These are phyloP conservation scores for Heterococcus sp. DNA, from an alignment of 108 stramenopile genomes.

Conservation along the genomic window DNA sequence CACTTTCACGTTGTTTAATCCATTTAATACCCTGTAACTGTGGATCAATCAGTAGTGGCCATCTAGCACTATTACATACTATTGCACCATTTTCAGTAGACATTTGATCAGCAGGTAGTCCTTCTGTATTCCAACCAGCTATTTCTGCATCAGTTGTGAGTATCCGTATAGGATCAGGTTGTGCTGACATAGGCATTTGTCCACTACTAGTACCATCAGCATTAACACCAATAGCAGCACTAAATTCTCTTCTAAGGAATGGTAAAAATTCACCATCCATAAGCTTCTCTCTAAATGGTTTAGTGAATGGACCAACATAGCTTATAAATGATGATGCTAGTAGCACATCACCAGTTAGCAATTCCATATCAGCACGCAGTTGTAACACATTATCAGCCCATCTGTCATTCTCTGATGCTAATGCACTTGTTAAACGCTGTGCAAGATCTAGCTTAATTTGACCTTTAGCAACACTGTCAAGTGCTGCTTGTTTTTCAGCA, in stretches of 20 bases:
- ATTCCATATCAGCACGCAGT: conserved; percentile 57
- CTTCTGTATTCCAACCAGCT: conserved; percentile 64
- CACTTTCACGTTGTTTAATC: conserved; percentile 61
- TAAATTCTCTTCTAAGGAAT: conserved; percentile 60
- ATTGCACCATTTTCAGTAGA: conserved; percentile 67
- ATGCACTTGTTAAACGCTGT: conserved; percentile 69
- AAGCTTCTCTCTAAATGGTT: conserved; percentile 63
- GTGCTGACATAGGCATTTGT: conserved; percentile 5
- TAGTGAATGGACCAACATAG: conserved; percentile 74
- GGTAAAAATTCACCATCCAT: conserved; percentile 64
- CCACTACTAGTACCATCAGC: conserved; percentile 24
- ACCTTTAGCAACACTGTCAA: conserved; percentile 61
- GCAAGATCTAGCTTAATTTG: conserved; percentile 72
- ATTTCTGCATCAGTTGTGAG: conserved; percentile 58
- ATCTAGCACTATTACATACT: conserved; percentile 64
- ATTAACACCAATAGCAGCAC: conserved; percentile 2
- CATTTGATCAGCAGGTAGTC: conserved; percentile 60
- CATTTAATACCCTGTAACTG: conserved; percentile 71
- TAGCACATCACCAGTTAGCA: conserved; percentile 74
- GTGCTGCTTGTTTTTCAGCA: conserved; percentile 63
- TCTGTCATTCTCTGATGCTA: conserved; percentile 75
- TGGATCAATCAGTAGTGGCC: conserved; percentile 79
- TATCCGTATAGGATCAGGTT: conserved; percentile 27
- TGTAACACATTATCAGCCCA: conserved; percentile 67
- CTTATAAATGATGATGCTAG: conserved; percentile 70